phyloP scores from a whole-genome alignment of 345 rosid species.

The Melaleuca quinquenervia region DNA sequence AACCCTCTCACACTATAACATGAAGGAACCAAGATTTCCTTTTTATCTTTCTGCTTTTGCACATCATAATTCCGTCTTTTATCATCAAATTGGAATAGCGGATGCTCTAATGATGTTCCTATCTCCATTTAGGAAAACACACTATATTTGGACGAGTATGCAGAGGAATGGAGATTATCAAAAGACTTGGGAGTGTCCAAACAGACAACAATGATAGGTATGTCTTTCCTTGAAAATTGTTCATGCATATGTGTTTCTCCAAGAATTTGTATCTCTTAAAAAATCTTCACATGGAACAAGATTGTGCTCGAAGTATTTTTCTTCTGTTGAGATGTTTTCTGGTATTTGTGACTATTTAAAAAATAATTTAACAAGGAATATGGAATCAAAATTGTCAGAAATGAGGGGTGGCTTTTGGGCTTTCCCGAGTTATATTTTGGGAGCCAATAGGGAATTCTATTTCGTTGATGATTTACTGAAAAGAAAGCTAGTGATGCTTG shows the following conservation, averaged over 20 bases:
- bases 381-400: not conserved
- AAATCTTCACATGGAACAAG: not conserved
- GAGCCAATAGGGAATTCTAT: not conserved
- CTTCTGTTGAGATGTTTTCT: not conserved
- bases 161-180: slow-evolving; percentile 86
- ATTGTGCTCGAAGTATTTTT: not conserved
- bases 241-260: not conserved
- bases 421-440: not conserved
- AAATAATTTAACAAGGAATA: not conserved
- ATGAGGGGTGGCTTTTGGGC: not conserved
- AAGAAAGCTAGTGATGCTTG: not conserved
- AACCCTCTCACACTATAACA: too few species aligned
- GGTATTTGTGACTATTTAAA: not conserved
- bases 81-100: not conserved
- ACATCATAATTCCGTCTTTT: not conserved
- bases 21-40: not conserved
- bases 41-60: not conserved
- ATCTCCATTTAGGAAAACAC: slow-evolving; percentile 53
- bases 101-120: not conserved
- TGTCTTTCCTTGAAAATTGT: not conserved
- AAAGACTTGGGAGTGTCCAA: slow-evolving; percentile 94
- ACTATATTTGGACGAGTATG: slow-evolving; percentile 94
- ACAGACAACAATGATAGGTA: slow-evolving; percentile 92
- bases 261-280: not conserved
- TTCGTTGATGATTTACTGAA: not conserved